Base-by-base conservation (phyloP, 139 green algal genomes). In the Picochlorum sp. region DNA sequence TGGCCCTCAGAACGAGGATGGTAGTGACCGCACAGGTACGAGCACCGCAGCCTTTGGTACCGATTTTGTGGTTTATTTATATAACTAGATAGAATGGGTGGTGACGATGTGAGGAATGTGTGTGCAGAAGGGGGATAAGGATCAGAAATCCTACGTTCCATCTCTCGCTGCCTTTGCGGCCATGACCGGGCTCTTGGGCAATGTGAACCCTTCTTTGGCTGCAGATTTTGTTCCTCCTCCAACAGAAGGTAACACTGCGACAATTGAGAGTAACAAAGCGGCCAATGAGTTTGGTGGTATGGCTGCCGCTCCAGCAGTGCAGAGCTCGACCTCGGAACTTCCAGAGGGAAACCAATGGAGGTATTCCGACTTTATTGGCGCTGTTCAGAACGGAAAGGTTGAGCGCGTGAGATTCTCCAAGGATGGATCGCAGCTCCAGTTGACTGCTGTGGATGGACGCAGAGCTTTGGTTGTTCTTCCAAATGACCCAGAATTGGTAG, bases 381-480 rank as follows among this genome's bases (percentile, higher is more conserved):
- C 94, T 4, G 94, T 99, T 3, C 69, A 82, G 57, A 18, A 52
- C 20, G 86, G 87, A 74, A 95, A 96, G 79, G 90, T 99, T 0
- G 94, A 99, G 83, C 90, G 94, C 54, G 94, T 98, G 41, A 83
- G 94, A 38, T 99, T 99, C 82, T 77, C 69, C 79, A 99, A 98
- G 84, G 94, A 99, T 64, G 94, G 94, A 67, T 78, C 74, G 38
- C 74, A 84, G 68, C 73, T 96, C 55, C 77, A 90, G 72, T 71
- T 92, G 21, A 89, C 85, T 14, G 80, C 80, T 15, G 60, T 86
- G 30, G 81, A 90, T 71, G 85, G 85, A 7, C 71, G 83, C n/a
- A 70, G 87, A 45, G 87, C 87, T 3, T 51, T 84, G 26, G 89
- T 96, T 16, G 76, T 83, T 15, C 75, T 95, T 14, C 87, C 89